Percentiles rank a stretch among this genome's conserved stretches.
Conservation (phyloP, 345 rosid genomes). For the Aurinia saxatilis region DNA sequence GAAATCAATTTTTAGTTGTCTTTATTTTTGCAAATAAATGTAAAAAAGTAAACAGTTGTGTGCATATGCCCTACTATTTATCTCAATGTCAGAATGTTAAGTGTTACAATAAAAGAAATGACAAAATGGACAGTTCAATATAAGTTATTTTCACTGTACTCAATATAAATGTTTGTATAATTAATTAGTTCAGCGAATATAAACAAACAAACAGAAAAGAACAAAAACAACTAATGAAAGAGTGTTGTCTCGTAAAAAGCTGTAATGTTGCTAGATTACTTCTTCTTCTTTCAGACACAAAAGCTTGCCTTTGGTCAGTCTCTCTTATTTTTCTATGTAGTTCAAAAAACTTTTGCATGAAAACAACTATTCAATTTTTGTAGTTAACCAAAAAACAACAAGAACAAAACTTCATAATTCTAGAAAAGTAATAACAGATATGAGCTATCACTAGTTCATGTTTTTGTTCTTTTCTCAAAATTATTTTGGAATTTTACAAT, state of each 20-base stretch:
- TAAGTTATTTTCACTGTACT: neutral
- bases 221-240: slow-evolving; percentile 20
- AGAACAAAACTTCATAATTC: neutral
- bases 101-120: slow-evolving; percentile 13
- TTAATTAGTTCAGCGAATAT: neutral
- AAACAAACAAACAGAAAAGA: slow-evolving; percentile 22
- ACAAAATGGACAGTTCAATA: slow-evolving; percentile 17
- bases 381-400: slow-evolving; percentile 2
- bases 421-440: neutral
- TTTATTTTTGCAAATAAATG: no score
- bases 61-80: neutral
- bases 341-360: slow-evolving; percentile 15
- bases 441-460: neutral
- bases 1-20: no score
- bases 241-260: slow-evolving; percentile 23
- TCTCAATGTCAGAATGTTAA: neutral
- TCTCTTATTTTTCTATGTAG: slow-evolving; percentile 12
- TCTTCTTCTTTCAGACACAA: slow-evolving; percentile 16
- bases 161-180: neutral
- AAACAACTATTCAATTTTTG: slow-evolving; percentile 13
- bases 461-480: neutral
- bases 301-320: slow-evolving; percentile 18
- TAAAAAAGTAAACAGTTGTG: no score
- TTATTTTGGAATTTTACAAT: neutral
- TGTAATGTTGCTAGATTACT: slow-evolving; percentile 14